These are phyloP conservation scores for Tuber magnatum DNA, from an alignment of 495 filamentous ascomycete genomes.

Conservation along the genomic window DNA sequence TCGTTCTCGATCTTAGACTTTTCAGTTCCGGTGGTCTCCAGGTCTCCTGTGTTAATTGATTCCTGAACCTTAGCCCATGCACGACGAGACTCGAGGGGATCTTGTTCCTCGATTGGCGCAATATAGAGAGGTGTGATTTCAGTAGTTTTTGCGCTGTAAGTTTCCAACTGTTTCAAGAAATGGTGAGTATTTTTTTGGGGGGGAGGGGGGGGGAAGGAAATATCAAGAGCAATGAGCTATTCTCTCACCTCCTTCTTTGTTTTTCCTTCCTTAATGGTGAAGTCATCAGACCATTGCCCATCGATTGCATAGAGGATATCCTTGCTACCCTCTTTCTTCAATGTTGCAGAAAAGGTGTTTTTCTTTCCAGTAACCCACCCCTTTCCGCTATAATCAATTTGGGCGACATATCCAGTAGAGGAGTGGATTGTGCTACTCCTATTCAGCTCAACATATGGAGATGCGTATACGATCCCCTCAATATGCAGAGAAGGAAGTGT, in stretches of 20 bases:
- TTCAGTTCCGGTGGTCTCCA: constrained; percentile 67
- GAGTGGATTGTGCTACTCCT: constrained; percentile 72
- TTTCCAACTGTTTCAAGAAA: constrained; percentile 49
- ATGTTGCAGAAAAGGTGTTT: constrained; percentile 73
- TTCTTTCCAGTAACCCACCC: constrained; percentile 94
- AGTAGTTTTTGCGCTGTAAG: constrained; percentile 57
- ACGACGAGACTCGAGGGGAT: constrained; percentile 75
- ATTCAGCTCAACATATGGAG: constrained; percentile 85
- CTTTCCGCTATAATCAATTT: constrained; percentile 85
- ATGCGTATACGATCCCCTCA: constrained; percentile 84
- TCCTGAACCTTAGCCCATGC: constrained; percentile 82
- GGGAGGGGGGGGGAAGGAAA: not conserved
- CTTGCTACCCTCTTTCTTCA: constrained; percentile 66
- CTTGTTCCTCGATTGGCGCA: constrained; percentile 70
- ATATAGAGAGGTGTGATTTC: constrained; percentile 64
- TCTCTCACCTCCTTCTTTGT: constrained; percentile 50
- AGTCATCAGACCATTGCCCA: constrained; percentile 84
- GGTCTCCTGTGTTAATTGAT: constrained; percentile 70
- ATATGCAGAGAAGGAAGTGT: constrained; percentile 89
- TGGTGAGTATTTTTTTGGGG: not conserved
- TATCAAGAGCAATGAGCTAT: not conserved
- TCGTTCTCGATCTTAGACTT: constrained; percentile 87
- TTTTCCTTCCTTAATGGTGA: constrained; percentile 66
- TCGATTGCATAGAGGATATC: constrained; percentile 79
- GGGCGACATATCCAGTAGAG: constrained; percentile 79